Base-by-base conservation (phyloP, 108 stramenopile genomes). In the Epipyxis sp. region DNA sequence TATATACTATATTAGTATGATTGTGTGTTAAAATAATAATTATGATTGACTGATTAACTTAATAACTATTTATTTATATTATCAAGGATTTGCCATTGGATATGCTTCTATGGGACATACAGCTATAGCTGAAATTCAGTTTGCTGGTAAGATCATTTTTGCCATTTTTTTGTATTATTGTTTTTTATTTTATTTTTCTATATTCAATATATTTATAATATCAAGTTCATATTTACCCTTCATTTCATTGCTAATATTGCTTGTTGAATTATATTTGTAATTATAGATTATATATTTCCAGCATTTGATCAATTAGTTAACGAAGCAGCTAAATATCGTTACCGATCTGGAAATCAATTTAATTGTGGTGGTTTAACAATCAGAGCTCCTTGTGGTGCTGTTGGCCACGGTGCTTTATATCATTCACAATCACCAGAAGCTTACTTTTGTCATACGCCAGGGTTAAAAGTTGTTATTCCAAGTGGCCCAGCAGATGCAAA, bases 281-380 rank as follows among this genome's bases (percentile, higher is more conserved):
- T 76, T 79, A n/a, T n/a, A 1, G 84, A 84, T 58, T 84, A 84
- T 71, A 91, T 91, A 6, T 95, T 91, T 62, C 94, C 95, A 16
- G 97, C 97, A 29, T 90, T 97, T 59, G 97, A 98, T 83, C 97
- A 98, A 84, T 90, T 98, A 81, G 97, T 98, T 20, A 97, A 97
- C 83, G 97, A 97, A 80, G 92, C 92, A 74, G 95, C 97, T 59
- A 98, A 98, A 79, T 96, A 93, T 82, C 88, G 94, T 27, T 98
- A 91, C 81, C 87, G 97, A 1, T 87, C 86, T 59, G 97, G 97
- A 0, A 91, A 93, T 88, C 93, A 97, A 86, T 98, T 96, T 91
- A 87, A 95, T 78, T 94, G 94, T 79, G 96, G 95, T 25, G 94
- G 94, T 41, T 91, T 97, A 35, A 95, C 94, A 0, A 59, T 98